Base-by-base conservation (phyloP, 1,284 basidiomycete species). In the Marasmius tenuissimus region DNA sequence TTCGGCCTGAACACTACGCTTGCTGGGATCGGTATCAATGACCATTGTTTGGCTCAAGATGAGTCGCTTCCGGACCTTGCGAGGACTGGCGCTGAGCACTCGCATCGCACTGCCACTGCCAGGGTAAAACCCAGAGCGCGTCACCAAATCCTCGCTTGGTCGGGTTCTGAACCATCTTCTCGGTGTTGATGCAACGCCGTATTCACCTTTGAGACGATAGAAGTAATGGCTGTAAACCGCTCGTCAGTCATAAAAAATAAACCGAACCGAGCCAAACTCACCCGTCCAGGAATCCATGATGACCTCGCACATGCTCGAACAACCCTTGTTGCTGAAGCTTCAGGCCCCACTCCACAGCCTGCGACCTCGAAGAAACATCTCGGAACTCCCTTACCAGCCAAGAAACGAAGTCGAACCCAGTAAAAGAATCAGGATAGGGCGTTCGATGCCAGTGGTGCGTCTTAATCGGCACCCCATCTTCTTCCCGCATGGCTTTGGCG, bases 331-430 rank as follows among this genome's bases (percentile, higher is more conserved):
- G 88, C 65, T 88, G 82, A 22, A 96, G 72, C 66, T 83, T 88
- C 42, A 82, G 76, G 3, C 92, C 95, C 84, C 87, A 90, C 62
- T 94, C 91, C n/a, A 83, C 77, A 0, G 85, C 94, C 67, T 94
- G 90, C 45, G 89, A 86, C 59, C 92, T 79, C 4, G 88, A 90
- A 4, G 89, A 87, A 2, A 96, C 85, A 70, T 96, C 94, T 39
- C 88, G 82, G 71, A 95, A 96, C 69, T 94, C 92, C 45, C 90
- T 84, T 34, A 92, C 86, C 18, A 96, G 78, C 94, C 94, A 97
- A 1, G 88, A 89, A 39, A 94, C 89, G 66, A 97, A 87, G 57
- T 95, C 92, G 62, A 87, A 87, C 0, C 94, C 94, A 11, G 88
- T 93, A 72, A 97, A 97, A 3, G 91, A 89, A 66, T 94, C 88